These are phyloP conservation scores for Aurifilum marmelostoma DNA, from an alignment of 2,329 filamentous ascomycete species.

Conservation along the genomic window DNA sequence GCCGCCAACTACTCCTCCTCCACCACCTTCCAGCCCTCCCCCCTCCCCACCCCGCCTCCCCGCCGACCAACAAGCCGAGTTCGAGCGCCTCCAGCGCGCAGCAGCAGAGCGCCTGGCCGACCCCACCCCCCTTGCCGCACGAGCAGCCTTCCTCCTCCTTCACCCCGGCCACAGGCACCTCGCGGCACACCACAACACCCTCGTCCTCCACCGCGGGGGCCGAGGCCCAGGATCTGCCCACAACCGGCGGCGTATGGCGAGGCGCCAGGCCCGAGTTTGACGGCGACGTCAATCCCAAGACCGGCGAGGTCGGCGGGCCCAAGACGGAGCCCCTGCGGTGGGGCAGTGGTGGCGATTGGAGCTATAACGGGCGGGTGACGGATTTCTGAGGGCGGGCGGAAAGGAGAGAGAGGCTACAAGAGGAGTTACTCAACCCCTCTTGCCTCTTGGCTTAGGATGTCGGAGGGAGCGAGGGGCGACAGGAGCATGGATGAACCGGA, in stretches of 20 bases:
- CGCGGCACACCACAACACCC: conserved; percentile 36
- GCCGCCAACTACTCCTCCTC: conserved; percentile 41
- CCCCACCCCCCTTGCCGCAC: conserved; percentile 34
- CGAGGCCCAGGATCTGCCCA: not conserved
- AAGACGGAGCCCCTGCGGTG: conserved; percentile 96
- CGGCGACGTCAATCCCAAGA: conserved; percentile 89
- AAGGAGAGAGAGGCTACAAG: not conserved
- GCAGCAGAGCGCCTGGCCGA: conserved; percentile 52
- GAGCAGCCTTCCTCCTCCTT: conserved; percentile 30
- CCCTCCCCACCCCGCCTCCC: conserved; percentile 86
- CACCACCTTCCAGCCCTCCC: conserved; percentile 50
- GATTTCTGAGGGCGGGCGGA: conserved; percentile 63
- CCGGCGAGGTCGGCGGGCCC: conserved; percentile 92
- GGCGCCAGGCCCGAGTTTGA: conserved; percentile 91
- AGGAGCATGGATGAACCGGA: not conserved
- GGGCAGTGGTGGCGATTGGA: conserved; percentile 80
- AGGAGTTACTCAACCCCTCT: too few species aligned
- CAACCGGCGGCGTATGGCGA: conserved; percentile 66
- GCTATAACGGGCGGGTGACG: conserved; percentile 91
- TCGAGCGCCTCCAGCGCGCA: conserved; percentile 79
- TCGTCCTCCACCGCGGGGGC: conserved; percentile 26
- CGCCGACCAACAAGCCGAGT: conserved; percentile 85
- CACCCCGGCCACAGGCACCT: conserved; percentile 31
- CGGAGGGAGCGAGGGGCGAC: not conserved
- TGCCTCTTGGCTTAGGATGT: too few species aligned